Conservation (phyloP, 2,329 filamentous ascomycete genomes). For the Helotiales sp. region DNA sequence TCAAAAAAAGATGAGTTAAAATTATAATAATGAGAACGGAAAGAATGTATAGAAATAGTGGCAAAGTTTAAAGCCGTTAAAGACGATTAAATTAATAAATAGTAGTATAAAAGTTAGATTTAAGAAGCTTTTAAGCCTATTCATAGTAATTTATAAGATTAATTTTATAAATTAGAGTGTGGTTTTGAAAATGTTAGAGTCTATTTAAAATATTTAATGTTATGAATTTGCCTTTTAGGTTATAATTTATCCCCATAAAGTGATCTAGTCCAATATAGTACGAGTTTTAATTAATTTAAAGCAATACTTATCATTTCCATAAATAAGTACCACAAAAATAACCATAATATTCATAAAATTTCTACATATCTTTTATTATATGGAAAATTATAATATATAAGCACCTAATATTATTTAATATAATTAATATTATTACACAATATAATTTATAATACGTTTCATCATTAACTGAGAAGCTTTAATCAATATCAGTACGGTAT, state of each 20-base stretch:
- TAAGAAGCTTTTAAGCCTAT: background rate
- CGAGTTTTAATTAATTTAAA: background rate
- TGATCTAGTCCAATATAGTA: background rate
- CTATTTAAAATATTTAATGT: background rate
- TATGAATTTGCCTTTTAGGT: background rate
- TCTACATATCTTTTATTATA: background rate
- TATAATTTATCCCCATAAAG: background rate
- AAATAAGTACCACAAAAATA: background rate
- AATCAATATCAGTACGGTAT: background rate
- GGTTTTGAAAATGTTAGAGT: background rate
- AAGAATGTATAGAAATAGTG: too few relatives aligned
- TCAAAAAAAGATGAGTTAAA: too few relatives aligned
- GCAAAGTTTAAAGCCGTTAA: too few relatives aligned
- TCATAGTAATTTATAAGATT: background rate
- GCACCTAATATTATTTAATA: background rate
- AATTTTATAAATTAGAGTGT: background rate
- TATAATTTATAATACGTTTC: background rate
- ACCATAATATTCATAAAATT: background rate
- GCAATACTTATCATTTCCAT: background rate
- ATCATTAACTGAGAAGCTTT: background rate
- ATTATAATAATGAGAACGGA: too few relatives aligned
- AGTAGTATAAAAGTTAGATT: background rate
- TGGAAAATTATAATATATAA: background rate
- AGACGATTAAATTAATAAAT: too few relatives aligned
- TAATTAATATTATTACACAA: background rate